Evolutionary conservation across 768 basidiomycete genomes (phyloP), one percentile per base, ranked within the genome.

Genomic region (Mycena pura): DNA sequence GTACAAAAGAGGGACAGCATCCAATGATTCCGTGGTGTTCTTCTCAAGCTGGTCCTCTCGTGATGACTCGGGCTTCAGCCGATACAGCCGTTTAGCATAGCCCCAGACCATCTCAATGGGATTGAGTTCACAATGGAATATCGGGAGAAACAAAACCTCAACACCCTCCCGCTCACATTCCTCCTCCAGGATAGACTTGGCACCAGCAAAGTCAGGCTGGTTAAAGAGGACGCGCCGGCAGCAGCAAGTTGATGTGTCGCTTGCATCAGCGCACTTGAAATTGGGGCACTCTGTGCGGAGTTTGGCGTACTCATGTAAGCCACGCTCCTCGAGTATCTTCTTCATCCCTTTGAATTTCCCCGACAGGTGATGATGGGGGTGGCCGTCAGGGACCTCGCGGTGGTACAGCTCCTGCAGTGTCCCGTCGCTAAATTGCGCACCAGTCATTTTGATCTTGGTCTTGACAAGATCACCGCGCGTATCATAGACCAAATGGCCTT

Each of bases 71-170:
- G 56, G 45, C 6, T 40, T 57, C 11, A 24, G 21, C 8, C 34
- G 45, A 48, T 44, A 51, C 6, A 59, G 24, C 10, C 51, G 57
- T 52, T 73, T 73, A 19, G 65, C 57, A 27, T 55, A 54, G 4
- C 73, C 72, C 72, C 72, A 73, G 48, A 50, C 62, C 59, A 64
- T 62, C 50, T 74, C 70, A 32, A 74, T 74, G 39, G 70, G 70
- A 43, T 74, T 74, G 8, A 74, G 58, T 66, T 74, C 65, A 22
- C 72, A 73, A 43, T 57, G 56, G 45, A 57, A 57, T 39, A 47
- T 57, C 28, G 46, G 56, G 34, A 57, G n/a, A 24, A 57, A 73
- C 15, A 71, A 40, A 27, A 62, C 60, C n/a, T n/a, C n/a, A 13
- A 39, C 21, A 57, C 67, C 63, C 1, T 71, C 66, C 17, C 57